Percentiles rank a stretch among this genome's conserved stretches.
Evolutionary conservation across 345 rosid genomes (phyloP).

Genomic region (Noccaea caerulescens): DNA sequence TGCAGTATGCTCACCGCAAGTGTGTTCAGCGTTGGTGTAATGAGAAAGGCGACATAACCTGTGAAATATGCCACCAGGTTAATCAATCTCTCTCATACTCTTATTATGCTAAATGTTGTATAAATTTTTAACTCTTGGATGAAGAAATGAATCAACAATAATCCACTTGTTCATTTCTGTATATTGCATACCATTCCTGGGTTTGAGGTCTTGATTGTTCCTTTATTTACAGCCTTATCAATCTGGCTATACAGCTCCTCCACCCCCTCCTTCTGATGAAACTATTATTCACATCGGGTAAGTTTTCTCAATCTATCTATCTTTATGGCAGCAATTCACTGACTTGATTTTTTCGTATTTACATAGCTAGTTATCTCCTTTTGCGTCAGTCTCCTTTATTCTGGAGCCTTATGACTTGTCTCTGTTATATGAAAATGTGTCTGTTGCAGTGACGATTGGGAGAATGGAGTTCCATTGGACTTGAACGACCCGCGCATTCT

Average conservation of each 20-base stretch:
- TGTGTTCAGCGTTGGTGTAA: constrained; percentile 98
- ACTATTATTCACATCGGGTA: constrained; percentile 84
- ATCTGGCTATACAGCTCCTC: constrained; percentile 85
- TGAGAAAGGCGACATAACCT: constrained; percentile 88
- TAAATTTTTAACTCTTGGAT: constrained; percentile 19
- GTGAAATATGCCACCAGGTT: constrained; percentile 99
- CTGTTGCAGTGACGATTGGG: constrained; percentile 70
- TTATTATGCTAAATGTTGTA: neutral
- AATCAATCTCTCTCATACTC: constrained; percentile 15
- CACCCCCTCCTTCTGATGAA: constrained; percentile 66
- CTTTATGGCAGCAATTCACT: neutral
- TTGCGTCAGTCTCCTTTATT: neutral
- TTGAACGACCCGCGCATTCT: constrained; percentile 80
- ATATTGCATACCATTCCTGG: too few relatives aligned
- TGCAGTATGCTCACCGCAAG: constrained; percentile 54
- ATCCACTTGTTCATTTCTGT: too few relatives aligned
- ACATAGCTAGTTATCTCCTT: too few relatives aligned
- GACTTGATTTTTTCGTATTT: neutral
- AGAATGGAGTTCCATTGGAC: constrained; percentile 79
- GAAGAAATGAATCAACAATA: neutral
- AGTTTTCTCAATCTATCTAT: constrained; percentile 33
- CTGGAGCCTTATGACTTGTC: constrained; percentile 6
- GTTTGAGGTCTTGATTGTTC: neutral
- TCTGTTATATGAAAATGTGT: constrained; percentile 24
- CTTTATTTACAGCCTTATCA: constrained; percentile 66